Base-by-base conservation (phyloP, 768 basidiomycete genomes). In the Chlorophyllum brunneum region DNA sequence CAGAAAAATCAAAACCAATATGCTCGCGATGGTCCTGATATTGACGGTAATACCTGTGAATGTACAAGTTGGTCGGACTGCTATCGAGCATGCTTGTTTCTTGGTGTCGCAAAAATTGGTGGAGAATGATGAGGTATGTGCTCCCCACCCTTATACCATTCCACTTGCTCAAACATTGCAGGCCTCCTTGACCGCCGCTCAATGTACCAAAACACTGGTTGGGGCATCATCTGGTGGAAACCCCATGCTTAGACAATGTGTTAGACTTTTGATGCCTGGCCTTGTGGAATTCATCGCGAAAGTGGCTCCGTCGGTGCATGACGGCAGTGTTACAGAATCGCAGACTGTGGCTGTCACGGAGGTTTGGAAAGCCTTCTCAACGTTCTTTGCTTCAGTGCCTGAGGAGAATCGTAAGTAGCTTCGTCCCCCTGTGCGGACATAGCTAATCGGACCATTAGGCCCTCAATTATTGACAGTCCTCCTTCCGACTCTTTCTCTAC, bases 1-100 rank as follows among this genome's bases (percentile, higher is more conserved):
- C 2, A 83, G 85, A 66, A 98, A 98, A 71, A 76, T 89, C 65
- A 95, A 92, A 69, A 91, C 84, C 61, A 98, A 97, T 66, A 75
- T 98, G 54, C 70, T 98, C 10, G 90, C 92, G 0, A 75, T 86
- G 0, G 93, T 93, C 1, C 77, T 99, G 4, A 76, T 97, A 44
- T 65, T 99, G 37, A 95, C 95, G 0, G 81, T 86, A 20, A 69
- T 93, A 1, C 89, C 92, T 0, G 57, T 81, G 0, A 73, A 73
- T 10, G 75, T 85, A 15, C 81, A 81, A 64, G 67, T 97, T 27
- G 85, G 92, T 40, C 77, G 79, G 41, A 79, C 82, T 2, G 82
- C 86, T 16, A 73, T 97, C 23, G 95, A 95, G 61, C 90, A 92
- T 58, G 78, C 82, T 10, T 95, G 89, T 61, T 91, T 86, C 69